A percentile compares a stretch with the other conserved stretches of the same genome.
These are phyloP conservation scores for Lipomyces starkeyi DNA, from an alignment of 805 yeast genomes.

Conservation along the genomic window DNA sequence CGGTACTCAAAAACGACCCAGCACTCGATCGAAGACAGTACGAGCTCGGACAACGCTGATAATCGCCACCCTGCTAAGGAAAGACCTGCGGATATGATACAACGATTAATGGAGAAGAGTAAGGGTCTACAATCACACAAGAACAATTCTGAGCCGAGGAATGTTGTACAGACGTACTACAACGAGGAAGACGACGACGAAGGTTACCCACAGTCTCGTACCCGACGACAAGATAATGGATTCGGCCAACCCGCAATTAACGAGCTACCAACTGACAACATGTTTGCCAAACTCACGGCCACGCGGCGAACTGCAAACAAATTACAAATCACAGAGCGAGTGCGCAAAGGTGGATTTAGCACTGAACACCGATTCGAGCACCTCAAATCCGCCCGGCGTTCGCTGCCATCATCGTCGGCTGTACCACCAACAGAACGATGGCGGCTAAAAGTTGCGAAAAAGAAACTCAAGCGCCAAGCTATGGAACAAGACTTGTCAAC, in stretches of 20 bases:
- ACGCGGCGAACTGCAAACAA: not conserved
- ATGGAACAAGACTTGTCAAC: not conserved
- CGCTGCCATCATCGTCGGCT: not conserved
- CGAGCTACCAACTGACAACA: not conserved
- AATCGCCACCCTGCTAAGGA: not conserved
- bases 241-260: not conserved
- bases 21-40: not conserved
- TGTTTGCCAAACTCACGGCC: not conserved
- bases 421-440: not conserved
- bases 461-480: not conserved
- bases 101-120: not conserved
- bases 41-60: not conserved
- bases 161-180: not conserved
- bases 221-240: not conserved
- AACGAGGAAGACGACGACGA: not conserved
- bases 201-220: not conserved
- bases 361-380: not conserved
- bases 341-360: not conserved
- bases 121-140: not conserved
- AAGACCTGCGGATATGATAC: not conserved
- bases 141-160: not conserved
- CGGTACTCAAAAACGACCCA: not conserved
- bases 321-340: not conserved
- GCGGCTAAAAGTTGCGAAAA: not conserved
- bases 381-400: not conserved